Percentiles rank a stretch among this genome's conserved stretches.
These are phyloP conservation scores for Adansonia grandidieri DNA, from an alignment of 441 rosid species.

Conservation along the genomic window DNA sequence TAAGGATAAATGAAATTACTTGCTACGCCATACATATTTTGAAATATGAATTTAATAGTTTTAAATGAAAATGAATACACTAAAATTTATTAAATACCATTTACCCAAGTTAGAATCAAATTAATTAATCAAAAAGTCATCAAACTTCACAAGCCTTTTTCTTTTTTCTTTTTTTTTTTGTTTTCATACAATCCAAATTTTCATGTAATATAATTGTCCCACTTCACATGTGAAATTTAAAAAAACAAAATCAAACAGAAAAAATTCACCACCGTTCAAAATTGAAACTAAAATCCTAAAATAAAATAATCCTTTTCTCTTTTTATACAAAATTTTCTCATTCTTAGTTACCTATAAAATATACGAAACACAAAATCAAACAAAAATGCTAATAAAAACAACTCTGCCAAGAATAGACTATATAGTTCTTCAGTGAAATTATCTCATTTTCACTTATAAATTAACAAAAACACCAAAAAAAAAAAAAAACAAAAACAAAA, in stretches of 20 bases:
- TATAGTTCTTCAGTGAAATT: background rate
- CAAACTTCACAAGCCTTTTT: background rate
- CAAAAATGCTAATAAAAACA: background rate
- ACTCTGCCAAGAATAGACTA: background rate
- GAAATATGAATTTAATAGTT: no score
- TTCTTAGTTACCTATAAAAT: slow-evolving; percentile 5
- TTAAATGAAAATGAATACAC: no score
- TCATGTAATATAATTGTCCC: no score
- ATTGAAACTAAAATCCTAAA: slow-evolving; percentile 39
- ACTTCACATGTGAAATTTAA: no score
- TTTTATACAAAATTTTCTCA: background rate
- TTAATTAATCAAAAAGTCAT: background rate
- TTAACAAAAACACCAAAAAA: background rate
- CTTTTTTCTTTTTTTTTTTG: no score
- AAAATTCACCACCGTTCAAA: slow-evolving; percentile 45
- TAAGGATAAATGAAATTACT: no score
- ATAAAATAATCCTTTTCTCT: background rate
- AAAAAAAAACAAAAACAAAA: background rate
- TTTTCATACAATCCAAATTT: no score
- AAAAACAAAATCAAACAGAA: background rate
- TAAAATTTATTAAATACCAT: no score
- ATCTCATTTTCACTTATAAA: slow-evolving; percentile 2
- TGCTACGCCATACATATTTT: no score
- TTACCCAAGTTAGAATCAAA: no score
- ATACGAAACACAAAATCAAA: background rate